Conservation (phyloP, 257 asterid species). For the Dorcoceras hygrometricum region DNA sequence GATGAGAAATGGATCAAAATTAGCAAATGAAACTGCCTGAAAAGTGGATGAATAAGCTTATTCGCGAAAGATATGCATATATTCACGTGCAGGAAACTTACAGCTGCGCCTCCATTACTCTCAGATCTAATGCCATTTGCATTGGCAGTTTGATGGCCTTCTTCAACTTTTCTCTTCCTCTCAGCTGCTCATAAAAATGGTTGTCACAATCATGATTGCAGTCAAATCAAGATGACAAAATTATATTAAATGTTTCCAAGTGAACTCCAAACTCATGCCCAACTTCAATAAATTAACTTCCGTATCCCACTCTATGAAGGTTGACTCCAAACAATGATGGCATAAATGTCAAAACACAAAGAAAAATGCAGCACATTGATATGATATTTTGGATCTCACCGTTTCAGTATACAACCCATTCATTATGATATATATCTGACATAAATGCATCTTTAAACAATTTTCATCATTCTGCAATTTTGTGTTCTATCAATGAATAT, state of each 20-base stretch:
- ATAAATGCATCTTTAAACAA: slow-evolving; percentile 3
- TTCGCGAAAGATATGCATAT: slow-evolving; percentile 2
- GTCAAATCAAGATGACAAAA: slow-evolving; percentile 2
- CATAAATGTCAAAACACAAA: not conserved
- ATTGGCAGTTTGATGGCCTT: slow-evolving; percentile 53
- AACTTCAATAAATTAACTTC: not conserved
- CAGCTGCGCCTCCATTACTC: slow-evolving; percentile 74
- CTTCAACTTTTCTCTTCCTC: slow-evolving; percentile 62
- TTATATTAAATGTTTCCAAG: slow-evolving; percentile 1
- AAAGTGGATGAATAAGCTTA: not conserved
- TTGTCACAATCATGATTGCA: slow-evolving; percentile 11
- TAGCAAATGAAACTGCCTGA: not conserved
- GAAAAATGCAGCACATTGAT: slow-evolving; percentile 2
- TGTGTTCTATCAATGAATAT: not conserved
- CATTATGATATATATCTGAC: slow-evolving; percentile 11
- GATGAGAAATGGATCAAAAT: slow-evolving; percentile 2
- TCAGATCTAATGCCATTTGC: slow-evolving; percentile 72
- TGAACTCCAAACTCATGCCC: slow-evolving; percentile 6
- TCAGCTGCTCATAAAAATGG: slow-evolving; percentile 53
- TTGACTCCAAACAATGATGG: slow-evolving; percentile 2
- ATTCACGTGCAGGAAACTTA: slow-evolving; percentile 46
- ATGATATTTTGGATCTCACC: not conserved
- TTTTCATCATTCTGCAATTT: not conserved
- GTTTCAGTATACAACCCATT: not conserved
- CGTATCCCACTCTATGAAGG: slow-evolving; percentile 4